Evolutionary conservation across 768 basidiomycete species (phyloP), one percentile per base, ranked within the genome.

Genomic region (Leucocoprinus birnbaumii): DNA sequence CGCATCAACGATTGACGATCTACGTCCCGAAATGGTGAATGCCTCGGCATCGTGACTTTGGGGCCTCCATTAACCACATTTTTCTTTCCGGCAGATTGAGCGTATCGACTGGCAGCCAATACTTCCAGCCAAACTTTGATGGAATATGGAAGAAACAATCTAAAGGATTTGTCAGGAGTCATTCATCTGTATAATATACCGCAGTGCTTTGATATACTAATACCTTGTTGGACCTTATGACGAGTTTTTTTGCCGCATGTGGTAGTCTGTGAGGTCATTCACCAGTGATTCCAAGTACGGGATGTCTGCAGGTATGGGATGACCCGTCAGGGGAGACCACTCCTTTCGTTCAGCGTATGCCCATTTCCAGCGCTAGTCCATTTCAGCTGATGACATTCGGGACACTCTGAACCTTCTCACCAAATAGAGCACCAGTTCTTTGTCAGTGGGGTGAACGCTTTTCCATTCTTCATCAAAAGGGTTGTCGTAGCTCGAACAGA

Each of bases 11-110:
- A 65, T 94, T 1, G 69, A 76, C 3, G 83, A 92, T 50, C 73
- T 96, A 35, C 78, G 71, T 26, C 89, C 91, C 1, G 85, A 88
- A 62, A 80, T 94, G 84, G 90, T 89, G 64, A 55, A 80, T 53
- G 27, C 18, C n/a, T 13, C 16, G 21, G 22, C 22, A 21, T 2
- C 5, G 11, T 31, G 31, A 31, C 31, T 11, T 31, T 31, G 31
- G 11, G 31, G 11, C 31, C 5, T 31, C 5, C 5, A 5, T 5
- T 31, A 31, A 31, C 11, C 5, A 31, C 5, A 31, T 44, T 25
- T 46, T 7, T 6, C n/a, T 38, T 22, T 18, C 21, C 16, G 13
- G 37, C 55, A 86, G 85, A 70, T 86, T 35, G 83, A 85, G 62
- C 79, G 86, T 26, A 64, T 70, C 18, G 71, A 72, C 62, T 91